phyloP scores from a whole-genome alignment of 1,284 basidiomycete species.

The Xerocomus amazonicus region DNA sequence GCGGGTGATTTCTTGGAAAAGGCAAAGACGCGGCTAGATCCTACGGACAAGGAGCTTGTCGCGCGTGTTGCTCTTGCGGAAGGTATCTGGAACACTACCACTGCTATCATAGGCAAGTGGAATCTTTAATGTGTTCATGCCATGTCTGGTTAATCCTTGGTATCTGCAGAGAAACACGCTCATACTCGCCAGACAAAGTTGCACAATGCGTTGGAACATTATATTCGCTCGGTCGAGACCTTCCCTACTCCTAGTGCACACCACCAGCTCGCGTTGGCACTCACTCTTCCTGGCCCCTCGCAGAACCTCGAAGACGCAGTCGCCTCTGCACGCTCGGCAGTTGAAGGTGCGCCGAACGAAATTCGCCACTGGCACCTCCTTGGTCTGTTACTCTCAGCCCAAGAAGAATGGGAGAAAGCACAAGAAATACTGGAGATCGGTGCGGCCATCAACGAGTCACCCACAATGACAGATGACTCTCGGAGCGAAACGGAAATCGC shows the following conservation, averaged over 20 bases:
- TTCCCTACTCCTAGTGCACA: conserved; percentile 61
- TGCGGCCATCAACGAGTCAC: conserved; percentile 44
- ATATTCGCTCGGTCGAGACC: conserved; percentile 52
- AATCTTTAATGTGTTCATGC: neutral
- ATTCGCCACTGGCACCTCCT: conserved; percentile 91
- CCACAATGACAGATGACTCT: conserved; percentile 16
- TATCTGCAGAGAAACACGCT: conserved; percentile 58
- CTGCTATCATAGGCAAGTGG: conserved; percentile 56
- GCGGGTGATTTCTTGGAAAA: conserved; percentile 55
- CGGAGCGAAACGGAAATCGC: conserved; percentile 21
- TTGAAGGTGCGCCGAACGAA: conserved; percentile 72
- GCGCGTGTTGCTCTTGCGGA: conserved; percentile 62
- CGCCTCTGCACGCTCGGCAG: conserved; percentile 65
- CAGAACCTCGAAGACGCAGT: conserved; percentile 71
- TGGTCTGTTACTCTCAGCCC: conserved; percentile 76
- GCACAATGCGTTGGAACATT: conserved; percentile 53
- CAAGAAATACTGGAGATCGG: conserved; percentile 74
- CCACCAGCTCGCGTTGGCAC: conserved; percentile 79
- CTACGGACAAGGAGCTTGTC: conserved; percentile 43
- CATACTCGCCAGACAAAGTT: conserved; percentile 59
- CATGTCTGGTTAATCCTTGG: conserved; percentile 1
- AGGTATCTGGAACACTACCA: conserved; percentile 59
- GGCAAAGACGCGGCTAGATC: conserved; percentile 50
- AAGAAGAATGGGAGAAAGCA: conserved; percentile 81
- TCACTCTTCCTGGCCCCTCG: conserved; percentile 61